Percentiles rank a stretch among this genome's conserved stretches.
Conservation (phyloP, 306 rosid genomes). For the Trifolium pratense region DNA sequence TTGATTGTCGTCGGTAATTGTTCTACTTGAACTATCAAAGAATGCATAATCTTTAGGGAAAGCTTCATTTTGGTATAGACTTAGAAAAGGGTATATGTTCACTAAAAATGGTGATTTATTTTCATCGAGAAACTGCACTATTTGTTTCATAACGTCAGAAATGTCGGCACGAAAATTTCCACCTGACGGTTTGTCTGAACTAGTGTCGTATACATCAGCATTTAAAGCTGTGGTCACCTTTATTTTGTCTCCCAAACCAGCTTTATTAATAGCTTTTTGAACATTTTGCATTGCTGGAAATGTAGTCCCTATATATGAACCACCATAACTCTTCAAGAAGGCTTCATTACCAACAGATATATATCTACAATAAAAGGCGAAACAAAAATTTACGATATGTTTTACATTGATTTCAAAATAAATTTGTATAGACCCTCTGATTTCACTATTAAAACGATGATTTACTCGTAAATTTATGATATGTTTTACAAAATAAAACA, state of each 20-base stretch:
- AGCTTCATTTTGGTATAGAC: slow-evolving; percentile 50
- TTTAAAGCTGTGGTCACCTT: slow-evolving; percentile 70
- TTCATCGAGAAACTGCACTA: slow-evolving; percentile 51
- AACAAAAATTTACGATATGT: not conserved
- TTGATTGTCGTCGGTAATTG: slow-evolving; percentile 48
- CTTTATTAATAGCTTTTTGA: slow-evolving; percentile 64
- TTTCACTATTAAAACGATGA: not conserved
- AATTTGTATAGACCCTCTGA: not conserved
- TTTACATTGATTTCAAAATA: no score
- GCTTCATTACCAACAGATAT: slow-evolving; percentile 86
- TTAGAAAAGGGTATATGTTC: slow-evolving; percentile 84
- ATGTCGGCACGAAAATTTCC: slow-evolving; percentile 62
- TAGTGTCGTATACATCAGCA: slow-evolving; percentile 75
- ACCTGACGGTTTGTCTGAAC: slow-evolving; percentile 61
- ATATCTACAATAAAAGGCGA: slow-evolving; percentile 48
- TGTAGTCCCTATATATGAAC: slow-evolving; percentile 39
- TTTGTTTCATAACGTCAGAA: slow-evolving; percentile 43
- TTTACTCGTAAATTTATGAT: not conserved
- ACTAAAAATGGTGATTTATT: slow-evolving; percentile 63
- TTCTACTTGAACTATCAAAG: slow-evolving; percentile 42
- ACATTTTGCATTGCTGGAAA: slow-evolving; percentile 75
- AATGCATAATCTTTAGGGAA: slow-evolving; percentile 72
- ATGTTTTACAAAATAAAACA: no score
- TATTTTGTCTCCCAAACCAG: slow-evolving; percentile 57
- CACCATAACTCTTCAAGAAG: slow-evolving; percentile 67